Evolutionary conservation across 2,329 filamentous ascomycete species (phyloP), one percentile per base, ranked within the genome.

Genomic region (Penicillium rolfsii): DNA sequence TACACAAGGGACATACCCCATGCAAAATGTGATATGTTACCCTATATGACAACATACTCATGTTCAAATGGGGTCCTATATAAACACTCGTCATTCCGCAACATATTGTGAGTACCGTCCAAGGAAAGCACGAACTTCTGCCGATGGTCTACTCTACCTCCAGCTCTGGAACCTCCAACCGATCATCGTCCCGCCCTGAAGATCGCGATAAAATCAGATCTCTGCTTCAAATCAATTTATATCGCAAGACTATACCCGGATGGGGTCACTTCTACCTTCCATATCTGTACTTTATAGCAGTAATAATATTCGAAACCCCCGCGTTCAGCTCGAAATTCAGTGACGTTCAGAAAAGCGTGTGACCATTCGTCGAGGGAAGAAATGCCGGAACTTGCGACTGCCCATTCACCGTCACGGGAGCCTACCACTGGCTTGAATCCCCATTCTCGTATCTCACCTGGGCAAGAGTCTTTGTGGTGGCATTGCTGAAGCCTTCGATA

Each of bases 371-470:
- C 50, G 50, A 53, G 11, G 36, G 50, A n/a, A 53, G 28, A 12
- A 53, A 53, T 4, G 50, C 35, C 33, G 41, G 24, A 30, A 53
- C 8, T 14, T 53, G 50, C 5, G 50, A 41, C 2, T 53, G 24
- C 4, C 36, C 50, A 53, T 53, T 53, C 24, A 53, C 50, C 2
- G 19, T 53, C 19, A 53, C 50, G 3, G 35, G 41, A 26, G 50
- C 50, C 14, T 53, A 53, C 2, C 50, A 36, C 35, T 53, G 50
- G 8, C 12, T 53, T 19, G 35, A 40, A 40, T 53, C 50, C 12
- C 50, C 50, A 53, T 53, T 53, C 35, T 53, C 50, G 9, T 53
- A 53, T 38, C 50, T 24, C 19, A 53, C 35, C n/a, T 53, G 50
- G 12, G 41, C 22, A 3, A 36, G 41, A n/a, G 50, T 53, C 35